Base-by-base conservation (phyloP, 139 green algal species). In the Tetradesmus lagerheimii region DNA sequence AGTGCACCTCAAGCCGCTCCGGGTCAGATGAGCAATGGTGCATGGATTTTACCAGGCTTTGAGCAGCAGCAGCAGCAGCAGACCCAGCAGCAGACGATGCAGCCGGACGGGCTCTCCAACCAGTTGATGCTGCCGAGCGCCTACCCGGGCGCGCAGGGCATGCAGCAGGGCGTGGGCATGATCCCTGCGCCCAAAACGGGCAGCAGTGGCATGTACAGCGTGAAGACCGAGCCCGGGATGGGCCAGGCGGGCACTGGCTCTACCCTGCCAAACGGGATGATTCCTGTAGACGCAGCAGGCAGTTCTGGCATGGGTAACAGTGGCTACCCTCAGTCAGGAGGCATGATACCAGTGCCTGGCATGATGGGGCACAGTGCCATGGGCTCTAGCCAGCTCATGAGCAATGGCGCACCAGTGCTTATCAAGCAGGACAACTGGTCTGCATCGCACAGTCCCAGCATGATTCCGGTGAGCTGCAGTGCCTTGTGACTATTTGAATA, bases 331-430 rank as follows among this genome's bases (percentile, higher is more conserved):
- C 83, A 84, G 83, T 25, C n/a, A 18, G 53, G 53, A 29, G 89
- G 92, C 37, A 94, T 96, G 90, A 93, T 98, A 77, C 86, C 89
- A 27, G 95, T 91, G 38, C 71, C 77, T 27, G 92, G 87, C 82
- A 38, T 83, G 76, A 91, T 87, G 76, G 92, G 92, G 67, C 45
- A 87, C 4, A 83, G 47, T 9, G 80, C 67, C 57, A 92, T 91
- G 77, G 38, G 79, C 1, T 90, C 87, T 87, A 80, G 91, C 38
- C 62, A 57, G 75, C 78, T 91, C n/a, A 97, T 96, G 95, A 94
- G 92, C 85, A 97, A 97, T 76, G 95, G 95, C 31, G 95, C 94
- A 16, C 95, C 94, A 2, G 92, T 96, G 35, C 92, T 96, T 71
- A 87, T 94, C 43, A 82, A 88, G 88, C 78, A 91, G 64, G 76